phyloP scores from a whole-genome alignment of 176 grass and related monocot species.

The Carex littledalei region DNA sequence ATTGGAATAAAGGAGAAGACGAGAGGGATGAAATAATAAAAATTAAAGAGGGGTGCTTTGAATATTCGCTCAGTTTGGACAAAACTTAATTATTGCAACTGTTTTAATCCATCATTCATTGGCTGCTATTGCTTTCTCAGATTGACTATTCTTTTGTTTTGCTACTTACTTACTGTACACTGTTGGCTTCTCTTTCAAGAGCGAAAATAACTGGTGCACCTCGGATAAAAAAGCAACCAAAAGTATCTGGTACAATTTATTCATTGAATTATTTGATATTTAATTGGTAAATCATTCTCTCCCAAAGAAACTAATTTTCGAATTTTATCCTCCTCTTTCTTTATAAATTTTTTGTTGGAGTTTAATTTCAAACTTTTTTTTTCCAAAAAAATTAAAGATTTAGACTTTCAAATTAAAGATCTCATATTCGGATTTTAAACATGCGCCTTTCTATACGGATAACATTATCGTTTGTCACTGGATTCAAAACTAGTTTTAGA shows the following conservation, averaged over 20 bases:
- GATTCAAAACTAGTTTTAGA: no score
- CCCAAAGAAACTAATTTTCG: background rate
- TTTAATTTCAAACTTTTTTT: no score
- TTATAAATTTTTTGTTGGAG: no score
- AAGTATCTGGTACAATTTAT: no score
- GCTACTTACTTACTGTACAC: background rate
- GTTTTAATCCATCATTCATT: background rate
- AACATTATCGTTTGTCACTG: no score
- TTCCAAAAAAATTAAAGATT: no score
- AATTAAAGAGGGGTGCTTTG: background rate
- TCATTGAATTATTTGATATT: background rate
- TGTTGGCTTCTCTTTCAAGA: background rate
- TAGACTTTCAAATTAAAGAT: no score
- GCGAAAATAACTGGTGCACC: background rate
- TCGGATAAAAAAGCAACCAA: no score
- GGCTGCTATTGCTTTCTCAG: background rate
- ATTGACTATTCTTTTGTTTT: background rate
- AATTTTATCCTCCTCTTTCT: background rate
- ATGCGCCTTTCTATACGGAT: no score
- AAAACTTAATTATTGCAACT: background rate
- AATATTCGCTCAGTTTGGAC: conserved; percentile 7
- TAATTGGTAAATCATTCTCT: background rate
- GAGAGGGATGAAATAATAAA: background rate
- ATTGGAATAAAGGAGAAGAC: conserved; percentile 19
- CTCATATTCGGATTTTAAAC: no score